Percentiles rank a stretch among this genome's conserved stretches.
Evolutionary conservation across 805 yeast species (phyloP).

Genomic region (Lipomyces kockii): DNA sequence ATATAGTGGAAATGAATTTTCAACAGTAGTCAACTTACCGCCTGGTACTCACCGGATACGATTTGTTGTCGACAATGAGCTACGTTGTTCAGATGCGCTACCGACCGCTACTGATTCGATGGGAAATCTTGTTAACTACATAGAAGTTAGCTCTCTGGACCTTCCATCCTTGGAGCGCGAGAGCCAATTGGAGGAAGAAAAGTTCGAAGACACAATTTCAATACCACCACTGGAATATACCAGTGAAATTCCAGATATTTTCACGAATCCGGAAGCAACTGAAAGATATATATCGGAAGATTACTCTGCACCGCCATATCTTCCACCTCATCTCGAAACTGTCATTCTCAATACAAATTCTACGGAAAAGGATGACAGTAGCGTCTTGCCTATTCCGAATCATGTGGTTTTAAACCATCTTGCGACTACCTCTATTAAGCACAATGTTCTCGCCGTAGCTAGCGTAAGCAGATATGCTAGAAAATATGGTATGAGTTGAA

Average conservation of each 20-base stretch:
- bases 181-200: conserved; percentile 31
- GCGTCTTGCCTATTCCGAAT: conserved; percentile 90
- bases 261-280: conserved; percentile 49
- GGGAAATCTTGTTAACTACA: conserved; percentile 92
- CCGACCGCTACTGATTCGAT: conserved; percentile 98
- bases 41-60: conserved; percentile 92
- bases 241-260: conserved; percentile 50
- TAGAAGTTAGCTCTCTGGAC: conserved; percentile 58
- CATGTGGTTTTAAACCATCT: conserved; percentile 92
- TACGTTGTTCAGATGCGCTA: conserved; percentile 80
- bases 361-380: conserved; percentile 79
- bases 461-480: conserved; percentile 84
- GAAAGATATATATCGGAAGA: conserved; percentile 49
- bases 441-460: conserved; percentile 91
- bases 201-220: conserved; percentile 31
- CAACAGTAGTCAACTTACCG: conserved; percentile 76
- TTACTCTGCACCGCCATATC: conserved; percentile 84
- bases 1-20: conserved; percentile 49
- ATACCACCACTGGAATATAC: conserved; percentile 42
- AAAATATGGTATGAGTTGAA: conserved; percentile 66
- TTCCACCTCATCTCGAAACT: conserved; percentile 95
- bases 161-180: conserved; percentile 38
- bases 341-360: conserved; percentile 77
- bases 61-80: conserved; percentile 91
- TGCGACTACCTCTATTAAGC: conserved; percentile 94